phyloP scores from a whole-genome alignment of 306 rosid species.

The Luffa acutangula region DNA sequence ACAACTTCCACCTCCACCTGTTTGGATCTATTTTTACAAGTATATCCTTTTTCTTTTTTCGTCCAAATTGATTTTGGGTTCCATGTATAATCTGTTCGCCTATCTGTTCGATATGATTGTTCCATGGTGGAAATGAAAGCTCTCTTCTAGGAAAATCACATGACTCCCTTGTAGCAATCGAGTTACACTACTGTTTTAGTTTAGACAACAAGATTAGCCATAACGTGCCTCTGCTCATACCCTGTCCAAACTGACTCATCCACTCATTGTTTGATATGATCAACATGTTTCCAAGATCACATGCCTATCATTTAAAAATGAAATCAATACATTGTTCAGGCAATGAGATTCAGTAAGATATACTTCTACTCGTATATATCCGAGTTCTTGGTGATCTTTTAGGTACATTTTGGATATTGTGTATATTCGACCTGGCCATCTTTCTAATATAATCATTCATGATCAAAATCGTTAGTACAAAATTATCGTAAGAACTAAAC shows the following conservation, averaged over 20 bases:
- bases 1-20: neutral
- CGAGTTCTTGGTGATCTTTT: neutral
- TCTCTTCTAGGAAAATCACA: neutral
- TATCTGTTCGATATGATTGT: constrained; percentile 1
- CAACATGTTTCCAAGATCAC: neutral
- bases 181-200: neutral
- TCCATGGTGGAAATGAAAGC: neutral
- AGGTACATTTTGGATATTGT: neutral
- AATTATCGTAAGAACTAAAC: too few relatives aligned
- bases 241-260: neutral
- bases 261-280: neutral
- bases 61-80: neutral
- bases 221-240: neutral
- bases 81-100: neutral
- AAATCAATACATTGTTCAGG: neutral
- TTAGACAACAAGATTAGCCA: neutral
- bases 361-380: neutral
- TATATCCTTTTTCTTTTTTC: neutral
- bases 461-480: too few relatives aligned
- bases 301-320: neutral
- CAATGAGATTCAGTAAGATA: neutral
- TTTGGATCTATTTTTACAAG: neutral
- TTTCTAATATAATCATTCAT: too few relatives aligned
- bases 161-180: neutral
- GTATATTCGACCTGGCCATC: neutral